These are phyloP conservation scores for Onygena corvina DNA, from an alignment of 2,329 filamentous ascomycete species.

Conservation along the genomic window DNA sequence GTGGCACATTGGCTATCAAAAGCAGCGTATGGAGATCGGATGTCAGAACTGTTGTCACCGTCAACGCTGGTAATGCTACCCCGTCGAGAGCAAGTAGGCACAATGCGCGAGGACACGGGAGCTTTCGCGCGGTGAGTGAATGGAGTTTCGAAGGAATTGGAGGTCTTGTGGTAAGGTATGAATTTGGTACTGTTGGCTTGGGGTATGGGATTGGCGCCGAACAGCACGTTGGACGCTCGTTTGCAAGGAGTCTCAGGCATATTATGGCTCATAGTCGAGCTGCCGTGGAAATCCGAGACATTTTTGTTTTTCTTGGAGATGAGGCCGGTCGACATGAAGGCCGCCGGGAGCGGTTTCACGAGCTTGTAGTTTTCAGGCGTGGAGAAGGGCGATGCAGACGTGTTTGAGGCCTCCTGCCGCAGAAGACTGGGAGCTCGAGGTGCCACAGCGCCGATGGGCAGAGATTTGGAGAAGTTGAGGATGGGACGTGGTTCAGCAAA, in stretches of 20 bases:
- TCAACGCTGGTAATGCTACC: slow-evolving; percentile 72
- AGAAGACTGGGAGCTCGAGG: slow-evolving; percentile 30
- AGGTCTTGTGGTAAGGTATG: background rate
- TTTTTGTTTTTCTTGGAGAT: slow-evolving; percentile 89
- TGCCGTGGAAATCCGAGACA: slow-evolving; percentile 50
- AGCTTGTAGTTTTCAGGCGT: slow-evolving; percentile 68
- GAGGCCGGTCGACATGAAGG: slow-evolving; percentile 87
- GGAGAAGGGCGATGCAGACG: slow-evolving; percentile 46
- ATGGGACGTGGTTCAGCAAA: slow-evolving; percentile 42
- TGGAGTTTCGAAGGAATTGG: slow-evolving; percentile 2
- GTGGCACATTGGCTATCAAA: slow-evolving; percentile 45
- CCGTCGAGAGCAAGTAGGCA: slow-evolving; percentile 40
- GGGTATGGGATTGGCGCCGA: slow-evolving; percentile 44
- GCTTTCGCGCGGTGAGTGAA: slow-evolving; percentile 3
- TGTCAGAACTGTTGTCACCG: slow-evolving; percentile 56
- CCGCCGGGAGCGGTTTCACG: slow-evolving; percentile 63
- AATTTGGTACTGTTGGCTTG: slow-evolving; percentile 49
- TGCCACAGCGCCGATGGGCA: slow-evolving; percentile 53
- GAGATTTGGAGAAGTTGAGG: slow-evolving; percentile 58
- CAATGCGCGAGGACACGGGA: slow-evolving; percentile 30
- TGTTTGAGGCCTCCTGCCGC: slow-evolving; percentile 39
- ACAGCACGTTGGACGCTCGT: slow-evolving; percentile 59
- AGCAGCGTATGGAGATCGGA: slow-evolving; percentile 44
- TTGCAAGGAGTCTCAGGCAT: slow-evolving; percentile 97
- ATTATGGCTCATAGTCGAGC: slow-evolving; percentile 44